Evolutionary conservation across 805 yeast species (phyloP).

Genomic region (Yarrowia sp.): DNA sequence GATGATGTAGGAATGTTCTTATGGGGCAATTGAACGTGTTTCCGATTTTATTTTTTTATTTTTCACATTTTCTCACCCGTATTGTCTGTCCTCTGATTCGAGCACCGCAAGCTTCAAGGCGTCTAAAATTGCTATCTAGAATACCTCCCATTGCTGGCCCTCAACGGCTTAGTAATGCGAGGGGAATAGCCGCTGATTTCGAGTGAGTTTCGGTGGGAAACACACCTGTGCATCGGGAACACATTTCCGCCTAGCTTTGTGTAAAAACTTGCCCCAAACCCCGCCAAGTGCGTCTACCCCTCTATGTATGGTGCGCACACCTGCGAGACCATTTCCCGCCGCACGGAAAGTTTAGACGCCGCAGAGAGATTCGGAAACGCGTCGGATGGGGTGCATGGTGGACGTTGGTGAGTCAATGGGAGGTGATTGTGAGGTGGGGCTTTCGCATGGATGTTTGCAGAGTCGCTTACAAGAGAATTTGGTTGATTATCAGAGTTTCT

Average conservation of each 20-base stretch:
- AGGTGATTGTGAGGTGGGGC: too few species aligned
- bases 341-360: constrained; percentile 16
- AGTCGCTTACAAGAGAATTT: too few species aligned
- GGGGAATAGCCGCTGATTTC: too few species aligned
- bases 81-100: neutral
- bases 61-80: neutral
- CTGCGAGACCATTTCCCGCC: neutral
- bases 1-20: neutral
- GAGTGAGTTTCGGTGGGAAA: too few species aligned
- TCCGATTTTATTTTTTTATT: neutral
- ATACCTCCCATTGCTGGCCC: neutral
- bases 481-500: too few species aligned
- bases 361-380: neutral
- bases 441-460: too few species aligned
- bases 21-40: neutral
- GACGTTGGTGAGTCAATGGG: neutral
- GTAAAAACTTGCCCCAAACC: neutral
- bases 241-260: too few species aligned
- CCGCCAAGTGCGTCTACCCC: neutral
- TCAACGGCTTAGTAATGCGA: neutral
- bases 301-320: too few species aligned
- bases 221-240: too few species aligned
- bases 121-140: constrained; percentile 7
- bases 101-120: constrained; percentile 4
- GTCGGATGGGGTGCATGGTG: neutral